Conservation (phyloP, 1,139 yeast species). For the Eremothecium coryli region DNA sequence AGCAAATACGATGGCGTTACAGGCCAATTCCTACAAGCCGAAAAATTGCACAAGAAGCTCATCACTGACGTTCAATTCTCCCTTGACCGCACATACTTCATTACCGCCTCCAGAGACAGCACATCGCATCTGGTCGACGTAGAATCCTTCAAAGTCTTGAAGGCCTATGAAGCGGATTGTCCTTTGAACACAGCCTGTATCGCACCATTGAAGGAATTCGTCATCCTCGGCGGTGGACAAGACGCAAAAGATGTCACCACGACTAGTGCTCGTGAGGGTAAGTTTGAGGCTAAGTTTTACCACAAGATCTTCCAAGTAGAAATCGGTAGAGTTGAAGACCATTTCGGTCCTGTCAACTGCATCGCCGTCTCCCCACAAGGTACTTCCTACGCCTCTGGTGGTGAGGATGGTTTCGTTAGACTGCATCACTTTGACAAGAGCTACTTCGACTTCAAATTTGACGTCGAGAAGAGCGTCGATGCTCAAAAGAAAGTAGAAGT, state of each 20-base stretch:
- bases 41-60: slow-evolving; percentile 63
- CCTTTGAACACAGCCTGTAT: slow-evolving; percentile 95
- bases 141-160: slow-evolving; percentile 61
- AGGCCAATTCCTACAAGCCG: slow-evolving; percentile 56
- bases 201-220: slow-evolving; percentile 85
- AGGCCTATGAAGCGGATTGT: slow-evolving; percentile 78
- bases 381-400: slow-evolving; percentile 87
- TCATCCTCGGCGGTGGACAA: slow-evolving; percentile 98
- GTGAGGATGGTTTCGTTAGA: slow-evolving; percentile 97
- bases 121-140: slow-evolving; percentile 73
- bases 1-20: slow-evolving; percentile 70
- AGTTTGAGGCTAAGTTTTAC: slow-evolving; percentile 92
- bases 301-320: slow-evolving; percentile 94
- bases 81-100: slow-evolving; percentile 77
- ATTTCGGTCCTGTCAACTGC: slow-evolving; percentile 95
- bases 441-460: slow-evolving; percentile 86
- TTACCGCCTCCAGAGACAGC: slow-evolving; percentile 91
- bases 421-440: slow-evolving; percentile 88
- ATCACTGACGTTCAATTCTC: slow-evolving; percentile 88
- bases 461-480: slow-evolving; percentile 75
- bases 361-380: slow-evolving; percentile 95
- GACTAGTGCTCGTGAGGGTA: slow-evolving; percentile 88
- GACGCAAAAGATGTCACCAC: slow-evolving; percentile 98
- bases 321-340: slow-evolving; percentile 95
- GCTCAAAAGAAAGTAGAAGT: slow-evolving; percentile 12